Evolutionary conservation across 768 basidiomycete genomes (phyloP).

Genomic region (Mycena chlorophos): DNA sequence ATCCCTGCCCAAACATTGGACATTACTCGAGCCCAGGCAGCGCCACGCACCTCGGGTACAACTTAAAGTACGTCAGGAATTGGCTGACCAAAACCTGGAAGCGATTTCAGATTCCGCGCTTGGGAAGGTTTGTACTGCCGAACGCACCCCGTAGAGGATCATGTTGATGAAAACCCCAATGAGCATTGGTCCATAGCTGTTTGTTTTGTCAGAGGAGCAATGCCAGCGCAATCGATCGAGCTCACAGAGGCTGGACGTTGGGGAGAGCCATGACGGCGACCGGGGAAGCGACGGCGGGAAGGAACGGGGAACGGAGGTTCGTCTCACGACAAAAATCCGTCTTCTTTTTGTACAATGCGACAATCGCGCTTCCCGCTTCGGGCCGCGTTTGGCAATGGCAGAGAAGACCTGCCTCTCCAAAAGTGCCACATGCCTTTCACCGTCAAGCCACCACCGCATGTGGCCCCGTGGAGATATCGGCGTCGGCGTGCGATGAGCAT

Average conservation of each 20-base stretch:
- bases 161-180: constrained; percentile 44
- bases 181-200: constrained; percentile 48
- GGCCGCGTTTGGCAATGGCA: too few species aligned
- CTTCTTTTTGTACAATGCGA: too few species aligned
- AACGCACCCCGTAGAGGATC: constrained; percentile 47
- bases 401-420: too few species aligned
- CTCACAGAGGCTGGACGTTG: constrained; percentile 35
- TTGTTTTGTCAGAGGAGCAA: not conserved
- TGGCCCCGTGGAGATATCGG: too few species aligned
- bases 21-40: not conserved
- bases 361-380: too few species aligned
- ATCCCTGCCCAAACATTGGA: constrained; percentile 38
- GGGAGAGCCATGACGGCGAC: constrained; percentile 12
- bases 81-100: constrained; percentile 38
- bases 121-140: not conserved
- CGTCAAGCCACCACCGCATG: too few species aligned
- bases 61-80: constrained; percentile 39
- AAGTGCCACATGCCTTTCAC: too few species aligned
- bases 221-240: not conserved
- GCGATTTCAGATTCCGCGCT: constrained; percentile 3
- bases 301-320: not conserved
- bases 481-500: too few species aligned
- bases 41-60: constrained; percentile 38
- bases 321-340: too few species aligned
- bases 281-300: constrained; percentile 11